These are phyloP conservation scores for Piper betle DNA, from an alignment of 164 flowering plant species.

Conservation along the genomic window DNA sequence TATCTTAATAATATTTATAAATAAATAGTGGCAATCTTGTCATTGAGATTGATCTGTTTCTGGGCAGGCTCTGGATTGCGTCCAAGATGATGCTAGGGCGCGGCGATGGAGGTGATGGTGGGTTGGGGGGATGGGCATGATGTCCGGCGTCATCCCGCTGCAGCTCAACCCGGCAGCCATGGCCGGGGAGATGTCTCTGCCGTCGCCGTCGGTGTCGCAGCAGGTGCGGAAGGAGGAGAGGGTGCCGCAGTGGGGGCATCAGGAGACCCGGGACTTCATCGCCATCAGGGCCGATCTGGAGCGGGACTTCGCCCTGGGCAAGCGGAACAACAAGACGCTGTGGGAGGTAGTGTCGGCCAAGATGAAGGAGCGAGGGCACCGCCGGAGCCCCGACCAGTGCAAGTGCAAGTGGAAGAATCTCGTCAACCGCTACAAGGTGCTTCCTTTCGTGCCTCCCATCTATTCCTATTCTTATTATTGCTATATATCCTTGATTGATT, in stretches of 20 bases:
- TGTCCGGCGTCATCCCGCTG: slow-evolving; percentile 12
- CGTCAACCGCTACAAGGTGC: slow-evolving; percentile 61
- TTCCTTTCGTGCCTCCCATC: too few species aligned
- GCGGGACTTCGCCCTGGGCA: slow-evolving; percentile 28
- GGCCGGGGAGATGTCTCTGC: slow-evolving; percentile 2
- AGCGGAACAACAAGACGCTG: slow-evolving; percentile 49
- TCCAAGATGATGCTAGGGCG: too few species aligned
- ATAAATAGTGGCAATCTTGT: too few species aligned
- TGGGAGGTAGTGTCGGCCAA: slow-evolving; percentile 48
- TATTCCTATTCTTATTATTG: too few species aligned
- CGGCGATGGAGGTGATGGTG: slow-evolving; percentile 7
- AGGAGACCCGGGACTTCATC: slow-evolving; percentile 63
- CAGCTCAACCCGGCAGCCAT: slow-evolving; percentile 11
- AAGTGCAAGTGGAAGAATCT: slow-evolving; percentile 86
- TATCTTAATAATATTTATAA: too few species aligned
- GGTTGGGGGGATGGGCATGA: slow-evolving; percentile 12
- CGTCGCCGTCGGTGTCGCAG: not conserved
- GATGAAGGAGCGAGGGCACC: slow-evolving; percentile 51
- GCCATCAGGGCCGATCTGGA: slow-evolving; percentile 54
- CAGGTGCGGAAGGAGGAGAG: slow-evolving; percentile 23
- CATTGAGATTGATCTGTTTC: too few species aligned
- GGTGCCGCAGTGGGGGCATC: slow-evolving; percentile 48
- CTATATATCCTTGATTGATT: too few species aligned
- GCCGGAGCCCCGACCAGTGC: slow-evolving; percentile 59
- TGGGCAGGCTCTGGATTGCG: too few species aligned